A percentile compares a stretch with the other conserved stretches of the same genome.
These are phyloP conservation scores for Lipomyces spencermartinsiae DNA, from an alignment of 805 yeast genomes.

Conservation along the genomic window DNA sequence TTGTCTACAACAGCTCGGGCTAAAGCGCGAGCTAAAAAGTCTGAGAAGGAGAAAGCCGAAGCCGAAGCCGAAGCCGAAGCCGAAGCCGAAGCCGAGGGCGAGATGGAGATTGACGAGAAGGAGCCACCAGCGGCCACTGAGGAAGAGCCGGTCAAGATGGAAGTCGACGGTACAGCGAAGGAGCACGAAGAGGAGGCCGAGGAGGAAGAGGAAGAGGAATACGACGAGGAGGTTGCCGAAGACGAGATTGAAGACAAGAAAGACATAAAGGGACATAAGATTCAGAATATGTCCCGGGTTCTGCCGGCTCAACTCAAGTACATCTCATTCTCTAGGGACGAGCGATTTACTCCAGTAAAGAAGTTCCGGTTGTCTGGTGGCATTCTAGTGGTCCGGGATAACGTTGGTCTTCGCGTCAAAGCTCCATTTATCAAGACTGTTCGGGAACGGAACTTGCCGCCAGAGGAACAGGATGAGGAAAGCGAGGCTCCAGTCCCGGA, in stretches of 20 bases:
- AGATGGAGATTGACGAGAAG: slow-evolving; percentile 51
- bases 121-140: slow-evolving; percentile 32
- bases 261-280: slow-evolving; percentile 67
- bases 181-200: slow-evolving; percentile 44
- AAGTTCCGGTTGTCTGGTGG: slow-evolving; percentile 59
- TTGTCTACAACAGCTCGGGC: slow-evolving; percentile 92
- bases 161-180: slow-evolving; percentile 39
- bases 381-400: slow-evolving; percentile 72
- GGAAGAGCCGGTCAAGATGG: slow-evolving; percentile 38
- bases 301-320: slow-evolving; percentile 86
- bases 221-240: slow-evolving; percentile 36
- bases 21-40: slow-evolving; percentile 85
- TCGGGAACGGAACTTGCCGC: slow-evolving; percentile 86
- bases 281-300: slow-evolving; percentile 84
- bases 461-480: slow-evolving; percentile 64
- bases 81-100: slow-evolving; percentile 51
- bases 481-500: slow-evolving; percentile 57
- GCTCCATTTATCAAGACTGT: slow-evolving; percentile 72
- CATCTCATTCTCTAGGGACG: slow-evolving; percentile 75
- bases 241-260: slow-evolving; percentile 56
- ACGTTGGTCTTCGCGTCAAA: slow-evolving; percentile 24
- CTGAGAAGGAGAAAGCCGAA: slow-evolving; percentile 60
- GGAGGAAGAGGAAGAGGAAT: slow-evolving; percentile 47
- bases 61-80: slow-evolving; percentile 52
- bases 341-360: slow-evolving; percentile 82